Percentiles rank a stretch among this genome's conserved stretches.
Conservation (phyloP, 306 rosid genomes). For the Fragaria nilgerrensis region DNA sequence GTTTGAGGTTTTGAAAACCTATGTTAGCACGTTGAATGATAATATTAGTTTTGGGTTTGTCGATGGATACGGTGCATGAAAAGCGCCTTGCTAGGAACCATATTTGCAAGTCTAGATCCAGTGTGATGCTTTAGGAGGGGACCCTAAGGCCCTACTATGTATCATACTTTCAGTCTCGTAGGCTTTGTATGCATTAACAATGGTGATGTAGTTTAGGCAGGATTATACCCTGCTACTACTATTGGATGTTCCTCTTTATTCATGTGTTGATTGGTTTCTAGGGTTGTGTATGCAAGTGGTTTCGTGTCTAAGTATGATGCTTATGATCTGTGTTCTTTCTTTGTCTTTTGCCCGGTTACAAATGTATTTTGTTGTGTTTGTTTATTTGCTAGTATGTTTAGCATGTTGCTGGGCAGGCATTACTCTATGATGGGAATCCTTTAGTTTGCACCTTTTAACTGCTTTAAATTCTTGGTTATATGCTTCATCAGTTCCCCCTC, state of each 20-base stretch:
- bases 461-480: background rate
- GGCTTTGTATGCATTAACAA: no score
- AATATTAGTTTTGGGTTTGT: no score
- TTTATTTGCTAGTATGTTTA: background rate
- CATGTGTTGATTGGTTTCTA: background rate
- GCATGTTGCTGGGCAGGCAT: background rate
- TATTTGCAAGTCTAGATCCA: no score
- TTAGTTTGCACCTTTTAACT: background rate
- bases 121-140: no score
- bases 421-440: background rate
- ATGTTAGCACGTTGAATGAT: no score
- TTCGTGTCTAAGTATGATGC: background rate
- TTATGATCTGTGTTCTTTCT: background rate
- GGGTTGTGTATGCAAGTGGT: no score
- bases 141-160: background rate
- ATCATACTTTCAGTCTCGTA: no score
- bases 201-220: no score
- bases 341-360: background rate
- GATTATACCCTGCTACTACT: no score
- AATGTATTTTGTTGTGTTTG: background rate
- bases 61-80: no score
- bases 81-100: no score
- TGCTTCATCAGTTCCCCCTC: background rate
- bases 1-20: no score
- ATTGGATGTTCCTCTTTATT: background rate